Base-by-base conservation (phyloP, 2,329 filamentous ascomycete species). In the Neonectria faginata region DNA sequence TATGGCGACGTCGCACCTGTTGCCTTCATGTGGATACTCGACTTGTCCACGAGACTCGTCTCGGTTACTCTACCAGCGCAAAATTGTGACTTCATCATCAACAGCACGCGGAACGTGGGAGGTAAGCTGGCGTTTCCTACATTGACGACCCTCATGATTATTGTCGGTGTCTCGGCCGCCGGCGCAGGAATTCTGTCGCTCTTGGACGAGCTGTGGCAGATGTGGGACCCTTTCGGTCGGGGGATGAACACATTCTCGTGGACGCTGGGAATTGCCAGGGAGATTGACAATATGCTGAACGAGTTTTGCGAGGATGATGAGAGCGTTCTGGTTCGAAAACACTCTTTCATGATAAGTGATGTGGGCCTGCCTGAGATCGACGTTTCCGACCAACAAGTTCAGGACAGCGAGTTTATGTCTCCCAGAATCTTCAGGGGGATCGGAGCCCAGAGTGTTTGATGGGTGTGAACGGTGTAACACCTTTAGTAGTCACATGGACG, bases 251-350 rank as follows among this genome's bases (percentile, higher is more conserved):
- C 57, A 22, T 70, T 67, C 50, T 51, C 67, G 16, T 77, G 71
- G 70, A 73, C 71, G 1, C 59, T 75, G 18, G 71, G 72, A 3
- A 67, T 76, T n/a, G 75, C 74, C 2, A 68, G 39, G 11, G 75
- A 76, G 47, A 66, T 76, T 57, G 74, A 76, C 60, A 60, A 62
- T 22, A 69, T 76, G 62, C 33, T 76, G 36, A 71, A 74, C 29
- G 73, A 76, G 25, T 75, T 69, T 56, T 66, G 71, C 53, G 73
- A 74, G 55, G 44, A 60, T 16, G 70, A 74, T 1, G 55, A 63
- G 10, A 22, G 11, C 11, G 29, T 22, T 10, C 22, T 48, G n/a
- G 20, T 58, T 39, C 55, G 60, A 42, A 54, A 54, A 10, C 60
- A 63, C 16, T 47, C 55, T 7, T 63, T 58, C 42, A 25, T 53